Evolutionary conservation across 352 stramenopile species (phyloP).

Genomic region (Phytophthora hybrid): DNA sequence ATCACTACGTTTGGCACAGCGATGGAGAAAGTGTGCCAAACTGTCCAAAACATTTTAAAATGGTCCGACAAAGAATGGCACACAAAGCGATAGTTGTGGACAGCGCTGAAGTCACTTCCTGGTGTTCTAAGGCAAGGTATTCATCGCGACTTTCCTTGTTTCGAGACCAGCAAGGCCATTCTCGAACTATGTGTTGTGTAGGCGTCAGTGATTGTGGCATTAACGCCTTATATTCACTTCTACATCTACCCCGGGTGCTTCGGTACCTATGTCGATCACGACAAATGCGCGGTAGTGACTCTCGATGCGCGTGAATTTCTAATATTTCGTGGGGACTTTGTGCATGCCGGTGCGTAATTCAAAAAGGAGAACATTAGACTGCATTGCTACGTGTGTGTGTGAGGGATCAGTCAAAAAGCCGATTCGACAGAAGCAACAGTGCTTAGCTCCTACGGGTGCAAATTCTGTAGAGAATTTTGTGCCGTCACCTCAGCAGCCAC

Average conservation of each 20-base stretch:
- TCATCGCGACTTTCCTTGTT: neutral
- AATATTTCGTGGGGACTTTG: neutral
- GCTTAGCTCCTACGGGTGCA: neutral
- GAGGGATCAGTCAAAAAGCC: neutral
- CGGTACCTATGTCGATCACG: neutral
- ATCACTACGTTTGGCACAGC: neutral
- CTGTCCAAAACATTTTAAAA: neutral
- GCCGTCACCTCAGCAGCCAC: neutral
- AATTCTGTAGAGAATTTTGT: neutral
- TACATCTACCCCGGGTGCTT: neutral
- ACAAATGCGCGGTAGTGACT: neutral
- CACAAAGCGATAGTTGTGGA: neutral
- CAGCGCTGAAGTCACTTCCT: neutral
- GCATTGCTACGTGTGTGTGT: neutral
- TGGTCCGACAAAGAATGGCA: neutral
- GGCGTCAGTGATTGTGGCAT: neutral
- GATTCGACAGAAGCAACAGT: neutral
- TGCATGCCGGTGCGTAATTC: neutral
- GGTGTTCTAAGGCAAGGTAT: neutral
- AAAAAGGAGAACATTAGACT: neutral
- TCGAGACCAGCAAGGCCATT: neutral
- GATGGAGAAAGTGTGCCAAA: neutral
- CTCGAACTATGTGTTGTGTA: neutral
- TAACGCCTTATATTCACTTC: neutral
- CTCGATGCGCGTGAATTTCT: neutral